phyloP scores from a whole-genome alignment of 768 basidiomycete genomes.

The Auriculariales sp. region DNA sequence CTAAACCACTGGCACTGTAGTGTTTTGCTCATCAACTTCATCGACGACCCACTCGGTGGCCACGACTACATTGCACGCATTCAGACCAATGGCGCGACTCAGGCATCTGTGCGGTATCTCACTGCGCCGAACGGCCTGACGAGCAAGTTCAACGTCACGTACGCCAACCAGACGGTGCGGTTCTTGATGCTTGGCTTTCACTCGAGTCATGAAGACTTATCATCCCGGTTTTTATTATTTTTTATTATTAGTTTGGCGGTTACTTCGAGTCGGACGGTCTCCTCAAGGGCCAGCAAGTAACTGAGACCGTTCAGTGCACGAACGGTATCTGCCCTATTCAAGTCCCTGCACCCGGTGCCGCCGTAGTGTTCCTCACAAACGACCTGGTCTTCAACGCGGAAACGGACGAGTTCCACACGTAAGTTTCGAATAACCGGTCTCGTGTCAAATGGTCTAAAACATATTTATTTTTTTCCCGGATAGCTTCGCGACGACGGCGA shows the following conservation, averaged over 20 bases:
- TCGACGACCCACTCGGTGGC: slow-evolving; percentile 29
- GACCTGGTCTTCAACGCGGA: too few relatives aligned
- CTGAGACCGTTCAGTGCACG: slow-evolving; percentile 44
- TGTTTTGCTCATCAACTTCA: slow-evolving; percentile 35
- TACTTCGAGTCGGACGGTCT: slow-evolving; percentile 55
- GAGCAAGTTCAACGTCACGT: slow-evolving; percentile 51
- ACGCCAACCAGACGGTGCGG: slow-evolving; percentile 43
- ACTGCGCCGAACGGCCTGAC: slow-evolving; percentile 16
- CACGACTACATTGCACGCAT: slow-evolving; percentile 30
- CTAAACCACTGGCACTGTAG: too few relatives aligned
- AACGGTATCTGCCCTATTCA: slow-evolving; percentile 41
- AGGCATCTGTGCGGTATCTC: not conserved
- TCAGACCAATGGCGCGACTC: slow-evolving; percentile 28
- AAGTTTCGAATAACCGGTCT: too few relatives aligned
- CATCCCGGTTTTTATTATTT: not conserved
- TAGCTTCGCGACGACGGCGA: slow-evolving; percentile 15
- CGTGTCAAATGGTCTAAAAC: too few relatives aligned
- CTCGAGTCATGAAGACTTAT: too few relatives aligned
- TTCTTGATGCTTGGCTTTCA: not conserved
- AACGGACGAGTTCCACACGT: too few relatives aligned
- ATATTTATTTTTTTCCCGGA: too few relatives aligned
- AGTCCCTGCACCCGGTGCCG: slow-evolving; percentile 58
- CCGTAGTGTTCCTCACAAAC: slow-evolving; percentile 57
- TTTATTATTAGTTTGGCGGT: slow-evolving; percentile 33
- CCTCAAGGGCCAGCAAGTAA: slow-evolving; percentile 35